Evolutionary conservation across 208 protist genomes (phyloP).

Genomic region (Trichomonas gallinae): DNA sequence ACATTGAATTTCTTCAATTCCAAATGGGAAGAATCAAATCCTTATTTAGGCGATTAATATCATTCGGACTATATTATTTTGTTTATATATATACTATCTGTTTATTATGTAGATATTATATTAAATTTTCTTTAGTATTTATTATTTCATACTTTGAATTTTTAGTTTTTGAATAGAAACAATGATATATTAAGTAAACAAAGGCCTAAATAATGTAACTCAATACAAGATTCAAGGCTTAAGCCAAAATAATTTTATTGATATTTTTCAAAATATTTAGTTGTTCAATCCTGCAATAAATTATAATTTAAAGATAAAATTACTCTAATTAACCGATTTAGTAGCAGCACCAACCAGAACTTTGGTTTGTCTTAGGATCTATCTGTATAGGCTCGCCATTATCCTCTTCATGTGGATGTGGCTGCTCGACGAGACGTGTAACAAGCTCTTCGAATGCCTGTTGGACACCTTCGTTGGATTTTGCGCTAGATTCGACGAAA

Average conservation of each 20-base stretch:
- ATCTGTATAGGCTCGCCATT: background rate
- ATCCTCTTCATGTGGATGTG: background rate
- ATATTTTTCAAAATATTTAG: too few relatives aligned
- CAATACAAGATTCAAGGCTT: too few relatives aligned
- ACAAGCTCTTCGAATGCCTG: background rate
- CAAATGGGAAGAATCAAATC: background rate
- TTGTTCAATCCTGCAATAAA: too few relatives aligned
- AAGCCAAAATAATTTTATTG: too few relatives aligned
- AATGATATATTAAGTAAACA: too few relatives aligned
- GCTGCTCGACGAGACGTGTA: background rate
- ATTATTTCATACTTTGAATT: too few relatives aligned
- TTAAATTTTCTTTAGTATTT: too few relatives aligned
- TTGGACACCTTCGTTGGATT: background rate
- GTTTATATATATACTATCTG: background rate
- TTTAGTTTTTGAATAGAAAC: too few relatives aligned
- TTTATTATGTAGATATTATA: too few relatives aligned
- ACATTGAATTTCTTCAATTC: background rate
- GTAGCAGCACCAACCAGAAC: background rate
- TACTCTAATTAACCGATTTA: background rate
- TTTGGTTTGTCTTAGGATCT: background rate
- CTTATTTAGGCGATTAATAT: background rate
- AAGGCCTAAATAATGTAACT: too few relatives aligned
- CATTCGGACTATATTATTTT: background rate
- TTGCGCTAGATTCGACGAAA: slow-evolving; percentile 1
- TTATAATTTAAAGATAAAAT: too few relatives aligned